Conservation (phyloP, 495 filamentous ascomycete genomes). For the Stereocaulon alpinum region DNA sequence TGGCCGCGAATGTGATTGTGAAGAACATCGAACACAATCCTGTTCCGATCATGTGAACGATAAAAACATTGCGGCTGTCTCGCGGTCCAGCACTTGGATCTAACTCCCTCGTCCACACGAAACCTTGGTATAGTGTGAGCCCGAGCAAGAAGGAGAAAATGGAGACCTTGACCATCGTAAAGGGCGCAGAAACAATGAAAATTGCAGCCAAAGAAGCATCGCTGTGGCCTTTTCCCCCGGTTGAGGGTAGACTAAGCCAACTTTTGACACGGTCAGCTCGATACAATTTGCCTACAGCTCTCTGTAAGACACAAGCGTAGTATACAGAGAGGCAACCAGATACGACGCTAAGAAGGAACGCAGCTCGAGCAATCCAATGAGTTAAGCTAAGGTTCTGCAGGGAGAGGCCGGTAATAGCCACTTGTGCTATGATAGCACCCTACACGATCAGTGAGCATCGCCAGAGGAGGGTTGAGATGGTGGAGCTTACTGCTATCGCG, state of each 20-base stretch:
- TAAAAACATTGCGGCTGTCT: conserved; percentile 17
- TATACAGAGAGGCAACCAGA: conserved; percentile 23
- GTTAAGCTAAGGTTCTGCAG: conserved; percentile 18
- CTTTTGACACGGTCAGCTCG: not conserved
- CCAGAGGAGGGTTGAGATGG: no score
- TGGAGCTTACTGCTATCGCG: no score
- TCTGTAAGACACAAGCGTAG: conserved; percentile 14
- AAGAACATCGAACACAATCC: not conserved
- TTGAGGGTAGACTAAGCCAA: no score
- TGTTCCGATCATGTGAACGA: conserved; percentile 10
- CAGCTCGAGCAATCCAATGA: conserved; percentile 24
- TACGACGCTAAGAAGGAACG: no score
- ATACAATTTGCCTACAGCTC: conserved; percentile 15
- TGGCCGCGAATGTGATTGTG: no score
- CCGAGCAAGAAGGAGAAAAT: conserved; percentile 14
- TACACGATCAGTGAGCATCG: no score
- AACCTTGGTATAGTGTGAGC: conserved; percentile 18
- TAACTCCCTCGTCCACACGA: conserved; percentile 7
- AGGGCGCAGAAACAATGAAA: conserved; percentile 13
- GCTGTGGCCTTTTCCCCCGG: no score
- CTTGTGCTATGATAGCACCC: conserved; percentile 28
- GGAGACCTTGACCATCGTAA: conserved; percentile 13
- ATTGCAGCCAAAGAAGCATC: no score
- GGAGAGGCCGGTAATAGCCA: conserved; percentile 23
- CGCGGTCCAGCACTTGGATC: conserved; percentile 9